These are phyloP conservation scores for Vanderwaltozyma yarrowii DNA, from an alignment of 805 yeast species.

Conservation along the genomic window DNA sequence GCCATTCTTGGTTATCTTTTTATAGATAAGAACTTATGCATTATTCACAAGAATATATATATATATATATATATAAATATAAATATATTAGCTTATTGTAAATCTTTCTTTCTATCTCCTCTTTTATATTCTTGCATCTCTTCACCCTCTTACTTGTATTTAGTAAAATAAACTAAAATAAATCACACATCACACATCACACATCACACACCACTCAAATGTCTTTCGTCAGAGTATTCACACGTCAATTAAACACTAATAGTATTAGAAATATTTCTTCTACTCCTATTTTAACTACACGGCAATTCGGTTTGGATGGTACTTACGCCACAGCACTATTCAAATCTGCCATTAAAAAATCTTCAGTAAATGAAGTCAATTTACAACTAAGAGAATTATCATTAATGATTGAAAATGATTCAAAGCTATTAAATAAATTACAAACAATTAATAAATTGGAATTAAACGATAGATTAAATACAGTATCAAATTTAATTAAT, in stretches of 20 bases:
- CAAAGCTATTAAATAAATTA: conserved; percentile 50
- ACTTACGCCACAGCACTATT: conserved; percentile 42
- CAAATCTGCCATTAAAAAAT: conserved; percentile 80
- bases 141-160: no score
- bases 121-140: no score
- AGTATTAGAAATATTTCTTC: background rate
- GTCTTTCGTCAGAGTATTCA: background rate
- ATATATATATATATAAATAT: no score
- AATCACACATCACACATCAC: no score
- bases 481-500: conserved; percentile 46
- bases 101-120: no score
- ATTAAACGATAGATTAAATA: conserved; percentile 57
- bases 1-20: no score
- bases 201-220: no score
- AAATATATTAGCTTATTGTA: no score
- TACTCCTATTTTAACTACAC: conserved; percentile 1
- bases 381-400: conserved; percentile 52
- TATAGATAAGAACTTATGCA: no score
- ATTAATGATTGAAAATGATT: conserved; percentile 46
- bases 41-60: no score
- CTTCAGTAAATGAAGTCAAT: conserved; percentile 61
- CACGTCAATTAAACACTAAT: background rate
- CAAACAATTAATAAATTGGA: background rate
- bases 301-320: conserved; percentile 78
- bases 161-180: no score